Conservation (phyloP, 305 asterid genomes). For the Rubia occidens region DNA sequence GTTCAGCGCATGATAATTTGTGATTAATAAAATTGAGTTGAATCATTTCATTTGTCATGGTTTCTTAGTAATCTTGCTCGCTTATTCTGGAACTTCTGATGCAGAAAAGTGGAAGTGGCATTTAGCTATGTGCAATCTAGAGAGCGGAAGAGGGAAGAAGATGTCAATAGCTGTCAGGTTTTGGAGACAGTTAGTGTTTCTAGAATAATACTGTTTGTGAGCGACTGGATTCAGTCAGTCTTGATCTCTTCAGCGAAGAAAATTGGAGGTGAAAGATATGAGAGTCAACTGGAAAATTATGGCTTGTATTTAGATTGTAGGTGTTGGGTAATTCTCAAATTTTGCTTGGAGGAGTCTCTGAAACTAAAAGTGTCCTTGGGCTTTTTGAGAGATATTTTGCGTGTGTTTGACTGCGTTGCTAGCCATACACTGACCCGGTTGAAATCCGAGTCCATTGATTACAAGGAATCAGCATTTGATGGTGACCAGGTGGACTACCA, state of each 20-base stretch:
- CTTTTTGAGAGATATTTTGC: slow-evolving; percentile 51
- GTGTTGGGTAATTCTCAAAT: slow-evolving; percentile 66
- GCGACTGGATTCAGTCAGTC: slow-evolving; percentile 61
- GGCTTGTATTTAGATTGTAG: slow-evolving; percentile 51
- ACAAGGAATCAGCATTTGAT: slow-evolving; percentile 22
- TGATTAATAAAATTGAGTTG: not conserved
- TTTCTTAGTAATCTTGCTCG: slow-evolving; percentile 16
- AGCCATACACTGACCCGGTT: slow-evolving; percentile 34
- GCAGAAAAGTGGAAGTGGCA: slow-evolving; percentile 74
- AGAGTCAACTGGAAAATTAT: slow-evolving; percentile 25
- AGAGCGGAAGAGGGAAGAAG: slow-evolving; percentile 22
- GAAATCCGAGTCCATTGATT: slow-evolving; percentile 17
- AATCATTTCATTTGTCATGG: not conserved
- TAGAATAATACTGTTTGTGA: slow-evolving; percentile 49
- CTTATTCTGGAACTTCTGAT: slow-evolving; percentile 20
- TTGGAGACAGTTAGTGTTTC: slow-evolving; percentile 53
- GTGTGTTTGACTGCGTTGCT: slow-evolving; percentile 48
- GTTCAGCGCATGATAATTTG: not conserved
- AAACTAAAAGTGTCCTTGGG: slow-evolving; percentile 38
- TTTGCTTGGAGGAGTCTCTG: slow-evolving; percentile 70
- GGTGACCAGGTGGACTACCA: slow-evolving; percentile 36
- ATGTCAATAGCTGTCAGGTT: slow-evolving; percentile 23
- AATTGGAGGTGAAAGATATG: slow-evolving; percentile 30
- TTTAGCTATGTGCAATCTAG: slow-evolving; percentile 48
- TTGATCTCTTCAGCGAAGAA: slow-evolving; percentile 58